phyloP scores from a whole-genome alignment of 495 filamentous ascomycete genomes.

The Penicillium turbatum region DNA sequence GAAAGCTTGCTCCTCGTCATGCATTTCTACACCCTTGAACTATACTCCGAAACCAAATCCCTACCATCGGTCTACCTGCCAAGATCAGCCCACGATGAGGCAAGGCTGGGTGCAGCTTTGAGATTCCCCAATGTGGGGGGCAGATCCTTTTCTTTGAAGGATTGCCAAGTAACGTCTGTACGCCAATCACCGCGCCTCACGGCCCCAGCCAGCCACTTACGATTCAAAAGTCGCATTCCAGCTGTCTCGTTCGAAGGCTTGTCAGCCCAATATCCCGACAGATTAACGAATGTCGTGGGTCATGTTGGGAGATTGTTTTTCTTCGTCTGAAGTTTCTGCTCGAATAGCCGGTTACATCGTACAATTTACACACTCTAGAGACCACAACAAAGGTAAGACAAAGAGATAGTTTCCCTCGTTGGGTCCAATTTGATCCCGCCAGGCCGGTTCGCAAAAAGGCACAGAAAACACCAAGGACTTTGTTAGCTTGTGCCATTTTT shows the following conservation, averaged over 20 bases:
- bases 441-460: neutral
- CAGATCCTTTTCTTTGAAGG: conserved; percentile 11
- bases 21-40: neutral
- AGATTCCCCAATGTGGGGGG: conserved; percentile 18
- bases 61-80: neutral
- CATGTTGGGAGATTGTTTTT: too few species aligned
- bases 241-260: neutral
- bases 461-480: neutral
- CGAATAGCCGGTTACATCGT: neutral
- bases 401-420: too few species aligned
- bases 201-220: neutral
- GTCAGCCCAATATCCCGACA: conserved; percentile 13
- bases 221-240: neutral
- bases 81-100: conserved; percentile 1
- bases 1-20: conserved; percentile 8
- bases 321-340: conserved; percentile 7
- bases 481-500: neutral
- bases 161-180: conserved; percentile 8
- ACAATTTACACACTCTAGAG: neutral
- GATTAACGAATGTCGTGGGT: too few species aligned
- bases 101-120: neutral
- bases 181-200: conserved; percentile 4
- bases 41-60: neutral
- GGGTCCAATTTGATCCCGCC: neutral
- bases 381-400: neutral